Conservation (phyloP, 192 early-diverging fungal species). For the Rhizoclosmatium sp. region DNA sequence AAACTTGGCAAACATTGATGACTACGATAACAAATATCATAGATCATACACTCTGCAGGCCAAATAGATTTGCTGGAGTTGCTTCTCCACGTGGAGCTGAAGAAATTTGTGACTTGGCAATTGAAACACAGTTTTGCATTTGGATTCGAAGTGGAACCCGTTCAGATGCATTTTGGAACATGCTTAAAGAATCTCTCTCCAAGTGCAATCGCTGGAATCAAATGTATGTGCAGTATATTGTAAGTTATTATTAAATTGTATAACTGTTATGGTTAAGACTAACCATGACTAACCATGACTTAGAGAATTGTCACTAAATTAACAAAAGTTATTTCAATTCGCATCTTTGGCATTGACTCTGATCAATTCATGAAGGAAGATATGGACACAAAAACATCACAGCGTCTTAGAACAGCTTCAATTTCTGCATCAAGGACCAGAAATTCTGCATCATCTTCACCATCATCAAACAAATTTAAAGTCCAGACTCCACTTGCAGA, state of each 20-base stretch:
- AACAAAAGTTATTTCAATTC: conserved; percentile 64
- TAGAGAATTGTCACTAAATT: conserved; percentile 70
- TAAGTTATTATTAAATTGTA: conserved; percentile 46
- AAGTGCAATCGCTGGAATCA: conserved; percentile 65
- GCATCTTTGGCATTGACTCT: conserved; percentile 69
- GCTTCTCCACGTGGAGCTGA: conserved; percentile 47
- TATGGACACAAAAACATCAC: conserved; percentile 41
- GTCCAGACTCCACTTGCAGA: conserved; percentile 2
- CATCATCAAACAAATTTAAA: conserved; percentile 29
- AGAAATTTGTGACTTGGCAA: conserved; percentile 69
- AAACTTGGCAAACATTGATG: conserved; percentile 65
- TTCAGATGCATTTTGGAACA: conserved; percentile 65
- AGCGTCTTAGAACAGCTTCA: conserved; percentile 26
- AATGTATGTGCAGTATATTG: conserved; percentile 71
- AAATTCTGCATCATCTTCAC: conserved; percentile 42
- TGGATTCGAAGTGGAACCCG: conserved; percentile 68
- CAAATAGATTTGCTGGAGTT: conserved; percentile 54
- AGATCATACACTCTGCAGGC: conserved; percentile 52
- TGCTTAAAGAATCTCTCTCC: conserved; percentile 55
- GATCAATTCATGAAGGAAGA: conserved; percentile 51
- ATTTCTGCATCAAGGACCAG: conserved; percentile 34
- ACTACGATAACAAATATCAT: conserved; percentile 69
- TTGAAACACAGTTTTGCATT: conserved; percentile 75
- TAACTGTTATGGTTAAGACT: neutral
- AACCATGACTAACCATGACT: conserved; percentile 1